A percentile compares a stretch with the other conserved stretches of the same genome.
Evolutionary conservation across 192 early-diverging fungal species (phyloP).

Genomic region (Podila minutissima): DNA sequence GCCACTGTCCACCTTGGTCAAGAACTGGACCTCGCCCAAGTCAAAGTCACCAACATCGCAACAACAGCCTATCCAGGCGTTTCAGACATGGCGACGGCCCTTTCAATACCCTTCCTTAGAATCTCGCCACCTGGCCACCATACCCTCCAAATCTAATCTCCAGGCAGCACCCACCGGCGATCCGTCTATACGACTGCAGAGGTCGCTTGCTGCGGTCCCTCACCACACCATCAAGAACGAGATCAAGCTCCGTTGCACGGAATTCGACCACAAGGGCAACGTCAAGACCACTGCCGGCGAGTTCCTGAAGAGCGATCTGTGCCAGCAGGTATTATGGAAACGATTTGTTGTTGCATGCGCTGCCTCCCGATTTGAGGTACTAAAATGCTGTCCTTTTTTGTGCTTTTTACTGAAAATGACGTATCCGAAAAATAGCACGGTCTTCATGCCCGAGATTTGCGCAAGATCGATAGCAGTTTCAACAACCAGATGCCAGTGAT

Average conservation of each 20-base stretch:
- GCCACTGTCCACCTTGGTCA: not conserved
- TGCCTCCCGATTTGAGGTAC: not conserved
- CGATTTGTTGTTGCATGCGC: not conserved
- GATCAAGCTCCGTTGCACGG: conserved; percentile 61
- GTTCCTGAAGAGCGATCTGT: conserved; percentile 82
- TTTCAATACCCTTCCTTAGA: conserved; percentile 11
- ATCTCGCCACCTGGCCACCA: conserved; percentile 22
- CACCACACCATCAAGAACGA: conserved; percentile 53
- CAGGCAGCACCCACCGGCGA: conserved; percentile 13
- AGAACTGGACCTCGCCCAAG: too few species aligned
- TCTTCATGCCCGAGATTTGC: conserved; percentile 86
- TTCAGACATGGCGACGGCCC: conserved; percentile 44
- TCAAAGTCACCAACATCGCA: not conserved
- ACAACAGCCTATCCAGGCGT: conserved; percentile 8
- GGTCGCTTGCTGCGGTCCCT: conserved; percentile 32
- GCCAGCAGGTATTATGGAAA: conserved; percentile 55
- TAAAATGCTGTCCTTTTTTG: not conserved
- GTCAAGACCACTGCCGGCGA: conserved; percentile 79
- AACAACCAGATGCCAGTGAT: conserved; percentile 85
- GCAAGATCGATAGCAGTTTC: conserved; percentile 81
- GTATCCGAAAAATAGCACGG: conserved; percentile 56
- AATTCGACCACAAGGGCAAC: conserved; percentile 73
- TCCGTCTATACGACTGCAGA: conserved; percentile 19
- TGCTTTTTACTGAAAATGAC: not conserved
- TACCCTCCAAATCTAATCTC: conserved; percentile 24